phyloP scores from a whole-genome alignment of 169 alveolate genomes.

The Cryptosporidium sp. region DNA sequence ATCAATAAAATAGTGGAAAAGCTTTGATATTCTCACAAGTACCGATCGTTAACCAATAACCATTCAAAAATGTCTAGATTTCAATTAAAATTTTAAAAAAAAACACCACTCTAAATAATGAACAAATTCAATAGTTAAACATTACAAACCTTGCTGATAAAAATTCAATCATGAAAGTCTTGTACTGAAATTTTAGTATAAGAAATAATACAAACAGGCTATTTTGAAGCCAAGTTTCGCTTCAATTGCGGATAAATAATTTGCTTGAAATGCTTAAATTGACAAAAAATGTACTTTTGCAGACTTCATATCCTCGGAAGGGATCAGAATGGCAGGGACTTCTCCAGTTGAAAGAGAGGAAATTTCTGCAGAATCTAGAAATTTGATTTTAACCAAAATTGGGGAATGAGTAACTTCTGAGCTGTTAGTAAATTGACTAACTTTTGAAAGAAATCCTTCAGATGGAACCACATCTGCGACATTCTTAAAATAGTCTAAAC shows the following conservation, averaged over 20 bases:
- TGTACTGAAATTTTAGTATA: neutral
- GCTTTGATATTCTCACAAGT: neutral
- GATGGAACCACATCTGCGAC: constrained; percentile 7
- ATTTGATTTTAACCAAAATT: constrained; percentile 28
- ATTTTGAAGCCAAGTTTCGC: constrained; percentile 19
- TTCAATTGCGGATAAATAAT: constrained; percentile 7
- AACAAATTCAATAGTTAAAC: neutral
- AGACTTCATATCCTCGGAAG: constrained; percentile 58
- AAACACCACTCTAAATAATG: neutral
- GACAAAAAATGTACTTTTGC: constrained; percentile 64
- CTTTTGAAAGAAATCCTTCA: constrained; percentile 8
- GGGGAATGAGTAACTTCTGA: constrained; percentile 13
- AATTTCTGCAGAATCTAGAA: constrained; percentile 34
- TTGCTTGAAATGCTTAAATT: constrained; percentile 15
- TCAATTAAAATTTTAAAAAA: neutral
- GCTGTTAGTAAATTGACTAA: neutral
- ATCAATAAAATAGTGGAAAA: neutral
- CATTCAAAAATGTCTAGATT: neutral
- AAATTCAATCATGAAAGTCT: neutral
- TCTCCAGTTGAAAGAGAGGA: constrained; percentile 49
- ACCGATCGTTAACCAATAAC: neutral
- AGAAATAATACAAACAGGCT: constrained; percentile 13
- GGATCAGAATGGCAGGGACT: constrained; percentile 66
- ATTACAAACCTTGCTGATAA: constrained; percentile 1
- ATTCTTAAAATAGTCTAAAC: constrained; percentile 4